Evolutionary conservation across 805 yeast genomes (phyloP).

Genomic region (Wickerhamiella spandovensis): DNA sequence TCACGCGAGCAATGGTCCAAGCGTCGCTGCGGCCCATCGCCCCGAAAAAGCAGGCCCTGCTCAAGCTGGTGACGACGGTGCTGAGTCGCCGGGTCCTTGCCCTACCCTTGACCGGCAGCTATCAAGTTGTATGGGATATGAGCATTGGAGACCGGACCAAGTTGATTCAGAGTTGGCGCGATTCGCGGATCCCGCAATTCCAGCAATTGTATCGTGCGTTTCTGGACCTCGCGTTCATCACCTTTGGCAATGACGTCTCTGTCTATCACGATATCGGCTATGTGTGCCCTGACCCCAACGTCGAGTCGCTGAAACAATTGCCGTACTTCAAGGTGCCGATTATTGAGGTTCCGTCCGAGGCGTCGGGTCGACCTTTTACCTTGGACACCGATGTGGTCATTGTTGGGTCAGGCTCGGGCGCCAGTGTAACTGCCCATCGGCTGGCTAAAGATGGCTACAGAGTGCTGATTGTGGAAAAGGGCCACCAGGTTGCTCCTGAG

Average conservation of each 20-base stretch:
- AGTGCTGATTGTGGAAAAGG: slow-evolving; percentile 39
- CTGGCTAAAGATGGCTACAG: slow-evolving; percentile 31
- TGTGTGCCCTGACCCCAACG: slow-evolving; percentile 7
- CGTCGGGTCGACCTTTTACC: slow-evolving; percentile 2
- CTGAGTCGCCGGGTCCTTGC: slow-evolving; percentile 17
- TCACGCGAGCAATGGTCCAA: background rate
- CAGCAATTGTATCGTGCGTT: slow-evolving; percentile 28
- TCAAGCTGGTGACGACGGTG: slow-evolving; percentile 12
- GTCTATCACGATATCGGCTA: slow-evolving; percentile 6
- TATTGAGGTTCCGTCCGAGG: slow-evolving; percentile 1
- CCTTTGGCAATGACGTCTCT: slow-evolving; percentile 1
- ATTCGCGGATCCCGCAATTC: slow-evolving; percentile 28
- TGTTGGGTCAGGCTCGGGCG: slow-evolving; percentile 42
- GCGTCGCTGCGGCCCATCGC: background rate
- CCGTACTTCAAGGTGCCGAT: slow-evolving; percentile 1
- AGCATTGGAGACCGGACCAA: slow-evolving; percentile 21
- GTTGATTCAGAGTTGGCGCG: slow-evolving; percentile 29
- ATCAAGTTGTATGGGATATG: slow-evolving; percentile 18
- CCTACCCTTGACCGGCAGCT: slow-evolving; percentile 15
- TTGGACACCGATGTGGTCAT: slow-evolving; percentile 29
- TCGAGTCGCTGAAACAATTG: slow-evolving; percentile 1
- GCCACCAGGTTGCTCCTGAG: slow-evolving; percentile 28
- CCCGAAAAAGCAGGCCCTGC: slow-evolving; percentile 2
- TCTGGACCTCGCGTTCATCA: slow-evolving; percentile 14
- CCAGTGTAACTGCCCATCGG: slow-evolving; percentile 39